Evolutionary conservation across 2,329 filamentous ascomycete species (phyloP).

Genomic region (Epicoccum sorghinum): DNA sequence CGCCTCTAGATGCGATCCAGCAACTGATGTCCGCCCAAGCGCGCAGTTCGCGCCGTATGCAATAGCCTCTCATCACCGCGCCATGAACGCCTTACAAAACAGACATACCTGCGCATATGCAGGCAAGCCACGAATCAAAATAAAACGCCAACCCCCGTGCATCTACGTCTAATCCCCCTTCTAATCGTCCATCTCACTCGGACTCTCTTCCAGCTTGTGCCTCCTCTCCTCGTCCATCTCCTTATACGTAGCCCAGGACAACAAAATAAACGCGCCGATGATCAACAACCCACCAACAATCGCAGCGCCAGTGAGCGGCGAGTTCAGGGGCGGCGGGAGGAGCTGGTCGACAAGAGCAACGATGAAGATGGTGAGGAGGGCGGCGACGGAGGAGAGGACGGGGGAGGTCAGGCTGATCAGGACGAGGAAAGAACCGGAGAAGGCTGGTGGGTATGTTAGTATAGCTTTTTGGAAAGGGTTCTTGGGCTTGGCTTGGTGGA

Average conservation of each 20-base stretch:
- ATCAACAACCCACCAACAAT: slow-evolving; percentile 86
- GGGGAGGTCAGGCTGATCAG: slow-evolving; percentile 92
- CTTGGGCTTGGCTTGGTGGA: too few species aligned
- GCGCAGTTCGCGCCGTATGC: not conserved
- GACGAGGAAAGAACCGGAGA: slow-evolving; percentile 90
- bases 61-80: not conserved
- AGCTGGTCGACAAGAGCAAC: slow-evolving; percentile 92
- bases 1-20: not conserved
- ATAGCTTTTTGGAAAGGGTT: too few species aligned
- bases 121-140: too few species aligned
- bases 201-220: slow-evolving; percentile 57
- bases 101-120: too few species aligned
- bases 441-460: slow-evolving; percentile 54
- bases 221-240: slow-evolving; percentile 87
- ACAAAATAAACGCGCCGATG: slow-evolving; percentile 81
- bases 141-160: too few species aligned
- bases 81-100: not conserved
- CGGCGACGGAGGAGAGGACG: slow-evolving; percentile 89
- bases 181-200: slow-evolving; percentile 52
- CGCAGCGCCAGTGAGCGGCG: slow-evolving; percentile 74
- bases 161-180: too few species aligned
- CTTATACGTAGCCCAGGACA: slow-evolving; percentile 89
- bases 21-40: not conserved
- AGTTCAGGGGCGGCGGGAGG: slow-evolving; percentile 70
- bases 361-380: slow-evolving; percentile 93